Base-by-base conservation (phyloP, 2,329 filamentous ascomycete genomes). In the Aspergillus sp. region DNA sequence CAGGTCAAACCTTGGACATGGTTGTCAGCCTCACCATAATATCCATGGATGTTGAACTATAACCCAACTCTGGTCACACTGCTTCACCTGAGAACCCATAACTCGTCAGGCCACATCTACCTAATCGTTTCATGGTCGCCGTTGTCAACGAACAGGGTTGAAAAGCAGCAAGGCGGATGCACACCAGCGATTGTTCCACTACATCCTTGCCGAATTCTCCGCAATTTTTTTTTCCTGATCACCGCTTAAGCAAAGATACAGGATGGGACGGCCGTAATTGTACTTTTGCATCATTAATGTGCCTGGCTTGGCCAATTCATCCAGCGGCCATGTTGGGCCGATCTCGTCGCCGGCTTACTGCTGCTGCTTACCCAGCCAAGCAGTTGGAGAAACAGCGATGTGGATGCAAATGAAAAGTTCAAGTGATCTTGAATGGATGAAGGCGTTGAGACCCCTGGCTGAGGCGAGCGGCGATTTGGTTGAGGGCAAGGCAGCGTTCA, bases 151-250 rank as follows among this genome's bases (percentile, higher is more conserved):
- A 47, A 47, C 44, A 47, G 26, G 22, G n/a, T n/a, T 17, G 12
- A 36, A 20, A 22, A 32, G 30, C 45, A 48, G 45, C 15, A 48
- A 34, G 48, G 36, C 38, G 48, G 34, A 36, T 36, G 34, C 34
- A 36, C 12, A n/a, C 22, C 20, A n/a, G 15, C 43, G 11, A 12
- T 26, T 15, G 9, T 20, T 32, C 36, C 36, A 48, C 36, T 32
- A 22, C 36, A 48, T 48, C 48, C 48, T 24, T 42, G 48, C 48
- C 36, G 48, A 42, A 42, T 51, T 51, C 48, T 51, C 48, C 48
- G 48, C 48, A 32, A 45, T 45, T 45, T 45, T 22, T 24, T 5
- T 44, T 15, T 15, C 30, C 24, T 24, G 20, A 17, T 43, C 43
- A 6, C 43, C 34, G 34, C 34, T 36, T n/a, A 13, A 36, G 34